These are phyloP conservation scores for Penicillium paneum DNA, from an alignment of 2,329 filamentous ascomycete species.

Conservation along the genomic window DNA sequence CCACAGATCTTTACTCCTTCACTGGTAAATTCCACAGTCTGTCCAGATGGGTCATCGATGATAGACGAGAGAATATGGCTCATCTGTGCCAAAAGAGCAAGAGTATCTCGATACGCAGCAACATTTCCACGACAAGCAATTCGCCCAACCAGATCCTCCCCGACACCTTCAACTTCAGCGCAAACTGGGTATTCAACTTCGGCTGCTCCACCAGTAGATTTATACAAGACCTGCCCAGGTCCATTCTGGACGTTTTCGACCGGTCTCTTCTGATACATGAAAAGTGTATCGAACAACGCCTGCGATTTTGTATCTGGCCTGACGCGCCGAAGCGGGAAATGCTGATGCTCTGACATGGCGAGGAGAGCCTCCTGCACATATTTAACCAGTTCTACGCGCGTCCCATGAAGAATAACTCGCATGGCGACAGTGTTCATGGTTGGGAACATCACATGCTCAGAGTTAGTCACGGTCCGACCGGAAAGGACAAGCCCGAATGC, in stretches of 20 bases:
- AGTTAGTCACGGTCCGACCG: slow-evolving; percentile 71
- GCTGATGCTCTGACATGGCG: slow-evolving; percentile 67
- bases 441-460: slow-evolving; percentile 71
- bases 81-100: slow-evolving; percentile 56
- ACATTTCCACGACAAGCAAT: slow-evolving; percentile 64
- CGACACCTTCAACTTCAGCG: slow-evolving; percentile 69
- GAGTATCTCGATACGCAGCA: slow-evolving; percentile 47
- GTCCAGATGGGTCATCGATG: slow-evolving; percentile 46
- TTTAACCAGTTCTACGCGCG: slow-evolving; percentile 59
- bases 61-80: slow-evolving; percentile 60
- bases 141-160: slow-evolving; percentile 62
- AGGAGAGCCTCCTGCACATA: slow-evolving; percentile 71
- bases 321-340: slow-evolving; percentile 71
- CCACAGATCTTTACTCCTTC: slow-evolving; percentile 63
- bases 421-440: slow-evolving; percentile 88
- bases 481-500: slow-evolving; percentile 80
- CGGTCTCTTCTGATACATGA: slow-evolving; percentile 61
- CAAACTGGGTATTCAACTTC: slow-evolving; percentile 79
- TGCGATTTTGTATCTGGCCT: slow-evolving; percentile 50
- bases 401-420: slow-evolving; percentile 69
- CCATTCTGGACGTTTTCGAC: slow-evolving; percentile 26
- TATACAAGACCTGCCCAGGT: slow-evolving; percentile 49
- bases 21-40: slow-evolving; percentile 55
- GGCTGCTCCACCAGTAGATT: slow-evolving; percentile 61
- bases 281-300: slow-evolving; percentile 61